Conservation (phyloP, 495 filamentous ascomycete genomes). For the Aspergillus ellipticus region DNA sequence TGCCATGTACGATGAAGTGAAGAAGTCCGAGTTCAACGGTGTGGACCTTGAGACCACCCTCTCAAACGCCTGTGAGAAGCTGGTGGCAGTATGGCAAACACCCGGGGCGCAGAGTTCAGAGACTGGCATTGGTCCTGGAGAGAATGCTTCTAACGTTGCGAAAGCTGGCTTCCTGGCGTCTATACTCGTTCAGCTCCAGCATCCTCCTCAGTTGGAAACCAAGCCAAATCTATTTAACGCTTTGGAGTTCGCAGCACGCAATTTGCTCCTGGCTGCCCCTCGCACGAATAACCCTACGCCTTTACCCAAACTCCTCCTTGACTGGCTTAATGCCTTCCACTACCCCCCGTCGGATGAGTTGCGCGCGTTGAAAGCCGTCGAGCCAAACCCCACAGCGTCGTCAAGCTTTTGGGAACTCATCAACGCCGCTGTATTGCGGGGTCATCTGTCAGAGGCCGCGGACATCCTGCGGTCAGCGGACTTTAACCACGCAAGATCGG, state of each 20-base stretch:
- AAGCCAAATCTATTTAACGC: constrained; percentile 25
- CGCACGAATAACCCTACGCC: constrained; percentile 44
- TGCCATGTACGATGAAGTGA: constrained; percentile 53
- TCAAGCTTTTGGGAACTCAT: constrained; percentile 76
- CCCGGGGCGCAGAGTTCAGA: constrained; percentile 48
- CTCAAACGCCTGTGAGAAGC: constrained; percentile 49
- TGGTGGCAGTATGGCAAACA: constrained; percentile 57
- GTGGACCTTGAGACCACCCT: constrained; percentile 53
- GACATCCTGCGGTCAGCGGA: constrained; percentile 64
- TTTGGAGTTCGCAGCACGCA: constrained; percentile 20
- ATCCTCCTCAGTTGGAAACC: constrained; percentile 49
- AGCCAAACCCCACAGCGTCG: constrained; percentile 70
- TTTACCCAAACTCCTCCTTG: constrained; percentile 68
- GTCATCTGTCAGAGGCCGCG: constrained; percentile 60
- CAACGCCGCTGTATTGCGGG: constrained; percentile 63
- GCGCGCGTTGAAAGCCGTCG: constrained; percentile 53
- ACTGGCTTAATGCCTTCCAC: constrained; percentile 73
- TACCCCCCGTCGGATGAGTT: constrained; percentile 57
- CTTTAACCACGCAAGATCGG: constrained; percentile 65
- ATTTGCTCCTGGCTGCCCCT: constrained; percentile 27
- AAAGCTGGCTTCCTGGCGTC: constrained; percentile 72
- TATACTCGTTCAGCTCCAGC: constrained; percentile 69
- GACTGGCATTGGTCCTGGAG: constrained; percentile 57
- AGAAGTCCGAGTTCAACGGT: constrained; percentile 48
- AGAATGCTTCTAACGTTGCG: constrained; percentile 52